Percentiles rank a stretch among this genome's conserved stretches.
These are phyloP conservation scores for Phytophthora quininea DNA, from an alignment of 352 stramenopile species.

Conservation along the genomic window DNA sequence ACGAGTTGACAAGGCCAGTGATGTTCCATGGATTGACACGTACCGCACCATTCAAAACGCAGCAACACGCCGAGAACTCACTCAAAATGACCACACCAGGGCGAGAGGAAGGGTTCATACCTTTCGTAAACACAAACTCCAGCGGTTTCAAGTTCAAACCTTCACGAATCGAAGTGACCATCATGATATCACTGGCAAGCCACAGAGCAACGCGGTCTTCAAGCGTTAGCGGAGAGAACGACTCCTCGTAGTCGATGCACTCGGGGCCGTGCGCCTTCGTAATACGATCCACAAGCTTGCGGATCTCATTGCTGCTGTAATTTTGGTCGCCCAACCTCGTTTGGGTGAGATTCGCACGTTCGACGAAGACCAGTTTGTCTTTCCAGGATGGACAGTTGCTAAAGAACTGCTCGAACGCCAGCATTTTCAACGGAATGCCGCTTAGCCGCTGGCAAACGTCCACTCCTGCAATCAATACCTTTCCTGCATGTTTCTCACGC, in stretches of 20 bases:
- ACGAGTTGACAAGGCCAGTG: conserved; percentile 85
- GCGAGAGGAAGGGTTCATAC: conserved; percentile 50
- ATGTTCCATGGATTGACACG: conserved; percentile 98
- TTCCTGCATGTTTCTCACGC: conserved; percentile 91
- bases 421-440: conserved; percentile 94
- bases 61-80: conserved; percentile 97
- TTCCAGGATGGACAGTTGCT: conserved; percentile 95
- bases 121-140: conserved; percentile 94
- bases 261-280: conserved; percentile 66
- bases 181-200: conserved; percentile 95
- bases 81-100: conserved; percentile 96
- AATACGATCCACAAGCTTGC: conserved; percentile 82
- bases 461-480: conserved; percentile 92
- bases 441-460: conserved; percentile 95
- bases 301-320: conserved; percentile 86
- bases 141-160: conserved; percentile 97
- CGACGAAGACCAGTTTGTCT: conserved; percentile 95
- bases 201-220: conserved; percentile 93
- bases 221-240: conserved; percentile 79
- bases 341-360: conserved; percentile 90
- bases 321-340: conserved; percentile 92
- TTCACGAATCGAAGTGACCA: conserved; percentile 96
- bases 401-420: conserved; percentile 97
- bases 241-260: conserved; percentile 92
- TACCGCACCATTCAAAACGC: conserved; percentile 96